A percentile compares a stretch with the other conserved stretches of the same genome.
These are phyloP conservation scores for Nakazawaea ambrosiae DNA, from an alignment of 805 yeast genomes.

Conservation along the genomic window DNA sequence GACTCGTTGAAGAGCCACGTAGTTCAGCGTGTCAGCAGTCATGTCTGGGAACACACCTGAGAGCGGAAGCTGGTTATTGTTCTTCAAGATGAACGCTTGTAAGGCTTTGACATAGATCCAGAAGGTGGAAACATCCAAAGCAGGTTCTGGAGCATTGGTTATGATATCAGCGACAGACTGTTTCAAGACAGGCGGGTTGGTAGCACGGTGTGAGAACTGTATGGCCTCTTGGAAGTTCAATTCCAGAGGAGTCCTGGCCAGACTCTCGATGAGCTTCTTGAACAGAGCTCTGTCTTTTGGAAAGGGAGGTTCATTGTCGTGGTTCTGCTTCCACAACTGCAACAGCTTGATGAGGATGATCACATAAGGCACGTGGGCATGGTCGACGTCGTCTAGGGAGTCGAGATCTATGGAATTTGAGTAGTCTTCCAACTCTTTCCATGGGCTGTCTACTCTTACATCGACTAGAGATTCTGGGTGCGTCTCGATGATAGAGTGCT, in stretches of 20 bases:
- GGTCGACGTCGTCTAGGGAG: constrained; percentile 32
- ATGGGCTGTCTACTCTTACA: constrained; percentile 59
- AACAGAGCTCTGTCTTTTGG: constrained; percentile 32
- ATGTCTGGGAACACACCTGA: constrained; percentile 81
- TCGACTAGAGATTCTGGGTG: constrained; percentile 61
- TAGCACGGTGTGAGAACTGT: constrained; percentile 35
- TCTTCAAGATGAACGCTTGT: constrained; percentile 36
- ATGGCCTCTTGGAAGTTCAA: constrained; percentile 49
- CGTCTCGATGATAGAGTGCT: constrained; percentile 67
- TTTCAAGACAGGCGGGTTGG: constrained; percentile 28
- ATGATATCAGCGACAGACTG: constrained; percentile 20
- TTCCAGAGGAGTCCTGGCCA: constrained; percentile 29
- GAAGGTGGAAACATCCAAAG: constrained; percentile 31
- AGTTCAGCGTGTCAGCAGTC: constrained; percentile 68
- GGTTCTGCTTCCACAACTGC: constrained; percentile 28
- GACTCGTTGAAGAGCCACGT: constrained; percentile 48
- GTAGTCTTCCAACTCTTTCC: constrained; percentile 56
- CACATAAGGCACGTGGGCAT: constrained; percentile 65
- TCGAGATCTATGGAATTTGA: constrained; percentile 45
- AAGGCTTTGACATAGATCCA: constrained; percentile 61
- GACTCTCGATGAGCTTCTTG: constrained; percentile 27
- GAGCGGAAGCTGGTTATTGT: constrained; percentile 48
- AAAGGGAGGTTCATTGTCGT: constrained; percentile 18
- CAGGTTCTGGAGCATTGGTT: constrained; percentile 23
- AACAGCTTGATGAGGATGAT: constrained; percentile 52